Base-by-base conservation (phyloP, 257 asterid species). In the Solanum ahanhuiri region DNA sequence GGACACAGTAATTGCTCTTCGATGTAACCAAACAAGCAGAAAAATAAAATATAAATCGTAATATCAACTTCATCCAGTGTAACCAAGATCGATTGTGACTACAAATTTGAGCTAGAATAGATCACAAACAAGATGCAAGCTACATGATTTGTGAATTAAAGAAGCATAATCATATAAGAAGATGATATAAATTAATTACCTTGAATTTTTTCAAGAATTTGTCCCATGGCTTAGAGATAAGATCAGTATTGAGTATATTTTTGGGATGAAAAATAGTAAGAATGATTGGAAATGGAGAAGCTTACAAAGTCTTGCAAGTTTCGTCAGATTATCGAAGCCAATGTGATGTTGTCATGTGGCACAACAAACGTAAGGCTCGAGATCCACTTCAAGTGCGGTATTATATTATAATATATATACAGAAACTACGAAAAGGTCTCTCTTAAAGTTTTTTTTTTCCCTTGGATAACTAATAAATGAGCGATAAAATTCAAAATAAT, bases 181-280 rank as follows among this genome's bases (percentile, higher is more conserved):
- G 12, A 22, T 22, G 30, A 22, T 60, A 60, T 64, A 14, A 9
- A 39, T 17, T 20, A 17, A n/a, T 70, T 93, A 94, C 98, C 97
- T 91, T 91, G 88, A n/a, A 94, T 3, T 82, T 92, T 94, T 22
- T 91, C 96, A 57, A 95, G 95, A 90, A 95, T 85, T 85, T 95
- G 97, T 60, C 98, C 98, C 98, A 95, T 95, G 90, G 89, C 86
- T 90, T 76, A 71, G 85, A 88, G 72, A 66, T 66, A 11, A 75
- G 14, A 9, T 6, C 2, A 72, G 17, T 23, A 25, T 64, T 41
- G 48, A 41, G 20, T 67, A 28, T 67, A 25, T 64, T 66, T 12
- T 66, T 12, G 72, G 76, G 77, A 9, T 69, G 79, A 33, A 8
- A 76, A 28, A 41, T 22, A 15, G 64, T 25, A 51, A 51, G 60